Evolutionary conservation across 306 rosid species (phyloP), one percentile per base, ranked within the genome.

Genomic region (Cucumis sativus): DNA sequence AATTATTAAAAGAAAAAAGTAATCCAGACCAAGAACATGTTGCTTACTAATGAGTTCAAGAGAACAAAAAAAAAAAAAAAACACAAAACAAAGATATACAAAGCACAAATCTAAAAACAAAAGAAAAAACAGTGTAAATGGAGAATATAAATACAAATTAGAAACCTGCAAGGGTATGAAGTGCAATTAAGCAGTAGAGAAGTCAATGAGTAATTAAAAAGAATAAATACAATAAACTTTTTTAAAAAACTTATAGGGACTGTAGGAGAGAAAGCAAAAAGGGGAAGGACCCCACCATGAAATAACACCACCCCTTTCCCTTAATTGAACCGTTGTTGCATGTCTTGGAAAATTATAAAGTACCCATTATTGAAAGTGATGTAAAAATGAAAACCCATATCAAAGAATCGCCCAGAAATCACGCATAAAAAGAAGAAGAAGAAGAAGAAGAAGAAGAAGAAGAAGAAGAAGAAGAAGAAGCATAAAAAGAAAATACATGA

Each of bases 321-420:
- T 49, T 16, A 73, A 73, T 73, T 73, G 43, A 33, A 73, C 63
- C 61, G 62, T 73, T 73, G 62, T 73, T 73, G 77, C 77, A 73
- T 73, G 77, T 73, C 28, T 73, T 54, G 63, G 30, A 52, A 73
- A 73, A 52, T 10, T 52, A 73, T 30, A 54, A 73, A 73, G 77
- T 33, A 73, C 30, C 62, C 77, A 73, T 73, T 73, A 73, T 30
- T 30, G 77, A 55, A 33, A 73, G 6, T 51, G 41, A 72, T 72
- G 43, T 16, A 72, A 72, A 49, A 73, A 16, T n/a, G 4, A 33
- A 73, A 73, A 73, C 63, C 63, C 77, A 73, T 73, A 17, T 30
- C 47, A 33, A 7, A 25, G 77, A 73, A 54, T 25, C 62, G 28
- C 30, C 28, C 62, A 73, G 61, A 73, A 52, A 51, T 49, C 28